These are phyloP conservation scores for Bothriochloa decipiens DNA, from an alignment of 176 grass and related monocot species.

Conservation along the genomic window DNA sequence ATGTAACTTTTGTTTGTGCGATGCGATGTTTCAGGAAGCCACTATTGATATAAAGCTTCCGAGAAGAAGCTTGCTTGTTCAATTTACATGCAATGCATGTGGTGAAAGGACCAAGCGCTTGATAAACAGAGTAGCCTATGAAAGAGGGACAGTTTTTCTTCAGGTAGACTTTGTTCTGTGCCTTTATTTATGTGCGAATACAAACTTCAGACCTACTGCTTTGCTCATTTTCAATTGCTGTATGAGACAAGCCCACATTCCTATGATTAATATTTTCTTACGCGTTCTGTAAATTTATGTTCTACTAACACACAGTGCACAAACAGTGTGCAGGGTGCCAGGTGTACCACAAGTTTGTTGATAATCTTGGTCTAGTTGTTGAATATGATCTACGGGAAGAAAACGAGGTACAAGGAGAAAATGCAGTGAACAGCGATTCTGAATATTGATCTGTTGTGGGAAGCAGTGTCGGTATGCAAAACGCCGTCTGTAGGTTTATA, in stretches of 20 bases:
- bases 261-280: background rate
- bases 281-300: background rate
- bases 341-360: constrained; percentile 94
- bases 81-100: constrained; percentile 92
- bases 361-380: constrained; percentile 94
- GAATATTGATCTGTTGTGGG: constrained; percentile 44
- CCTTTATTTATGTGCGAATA: background rate
- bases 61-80: constrained; percentile 87
- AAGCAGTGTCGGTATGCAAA: constrained; percentile 34
- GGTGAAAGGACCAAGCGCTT: constrained; percentile 76
- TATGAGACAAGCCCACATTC: constrained; percentile 4
- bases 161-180: constrained; percentile 57
- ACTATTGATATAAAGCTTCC: constrained; percentile 78
- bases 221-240: background rate
- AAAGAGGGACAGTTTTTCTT: constrained; percentile 90
- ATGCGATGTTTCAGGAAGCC: constrained; percentile 45
- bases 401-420: constrained; percentile 47
- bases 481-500: constrained; percentile 26
- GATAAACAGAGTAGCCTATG: constrained; percentile 85
- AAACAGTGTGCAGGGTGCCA: constrained; percentile 83
- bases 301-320: constrained; percentile 31
- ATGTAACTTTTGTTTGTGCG: constrained; percentile 19
- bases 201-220: constrained; percentile 2
- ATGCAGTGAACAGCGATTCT: constrained; percentile 34
- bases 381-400: constrained; percentile 82